Percentiles rank a stretch among this genome's conserved stretches.
Evolutionary conservation across 169 alveolate genomes (phyloP).

Genomic region (Perkinsus chesapeaki): DNA sequence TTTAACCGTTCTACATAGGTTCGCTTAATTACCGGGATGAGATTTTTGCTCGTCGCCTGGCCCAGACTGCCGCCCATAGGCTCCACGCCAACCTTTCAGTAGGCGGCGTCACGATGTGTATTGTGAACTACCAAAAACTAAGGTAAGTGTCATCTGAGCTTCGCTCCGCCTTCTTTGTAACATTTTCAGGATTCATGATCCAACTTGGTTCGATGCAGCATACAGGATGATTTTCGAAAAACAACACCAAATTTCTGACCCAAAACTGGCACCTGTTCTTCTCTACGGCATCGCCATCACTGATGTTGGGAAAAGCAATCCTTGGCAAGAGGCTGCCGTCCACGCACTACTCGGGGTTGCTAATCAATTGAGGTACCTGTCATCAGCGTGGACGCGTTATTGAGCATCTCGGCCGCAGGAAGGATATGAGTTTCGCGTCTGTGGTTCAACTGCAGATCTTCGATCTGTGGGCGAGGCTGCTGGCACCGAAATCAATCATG

Average conservation of each 20-base stretch:
- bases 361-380: background rate
- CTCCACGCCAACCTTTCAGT: background rate
- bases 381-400: too few species aligned
- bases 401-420: too few species aligned
- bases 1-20: background rate
- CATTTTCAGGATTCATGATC: background rate
- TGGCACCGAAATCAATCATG: background rate
- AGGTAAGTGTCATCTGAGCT: background rate
- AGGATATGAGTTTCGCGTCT: background rate
- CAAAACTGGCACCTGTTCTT: background rate
- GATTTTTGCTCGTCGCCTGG: background rate
- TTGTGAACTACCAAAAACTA: background rate
- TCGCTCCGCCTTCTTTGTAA: background rate
- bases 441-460: background rate
- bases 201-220: background rate
- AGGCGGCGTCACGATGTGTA: background rate
- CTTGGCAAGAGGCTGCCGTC: background rate
- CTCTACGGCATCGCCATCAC: background rate
- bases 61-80: background rate
- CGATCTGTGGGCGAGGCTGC: background rate
- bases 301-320: background rate
- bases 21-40: background rate
- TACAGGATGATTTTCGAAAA: background rate
- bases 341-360: background rate
- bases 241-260: background rate